A percentile compares a stretch with the other conserved stretches of the same genome.
phyloP scores from a whole-genome alignment of 257 asterid species.

The Nyctanthes arbortristis region DNA sequence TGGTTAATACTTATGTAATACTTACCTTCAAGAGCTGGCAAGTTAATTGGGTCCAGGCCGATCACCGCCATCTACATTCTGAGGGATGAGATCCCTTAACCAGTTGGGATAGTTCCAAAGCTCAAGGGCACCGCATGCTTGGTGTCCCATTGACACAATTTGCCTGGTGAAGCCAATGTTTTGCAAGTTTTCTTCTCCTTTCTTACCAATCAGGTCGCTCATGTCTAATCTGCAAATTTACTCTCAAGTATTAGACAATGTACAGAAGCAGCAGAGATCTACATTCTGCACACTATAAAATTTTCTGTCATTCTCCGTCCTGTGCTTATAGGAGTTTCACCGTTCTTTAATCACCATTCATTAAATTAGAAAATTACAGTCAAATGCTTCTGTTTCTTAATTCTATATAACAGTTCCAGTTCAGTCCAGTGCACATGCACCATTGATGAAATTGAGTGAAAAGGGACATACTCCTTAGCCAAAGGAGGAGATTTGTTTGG shows the following conservation, averaged over 20 bases:
- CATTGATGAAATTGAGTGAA: too few species aligned
- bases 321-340: too few species aligned
- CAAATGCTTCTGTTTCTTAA: too few species aligned
- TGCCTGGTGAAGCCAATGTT: slow-evolving; percentile 50
- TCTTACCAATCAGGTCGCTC: slow-evolving; percentile 43
- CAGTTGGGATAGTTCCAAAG: slow-evolving; percentile 68
- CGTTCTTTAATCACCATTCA: too few species aligned
- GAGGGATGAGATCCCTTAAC: slow-evolving; percentile 47
- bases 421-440: too few species aligned
- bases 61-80: slow-evolving; percentile 46
- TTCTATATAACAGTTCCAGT: too few species aligned
- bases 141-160: slow-evolving; percentile 81
- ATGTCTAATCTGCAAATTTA: slow-evolving; percentile 38
- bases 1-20: not conserved
- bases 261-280: not conserved
- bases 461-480: slow-evolving; percentile 31
- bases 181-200: slow-evolving; percentile 36
- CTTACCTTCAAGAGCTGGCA: slow-evolving; percentile 62
- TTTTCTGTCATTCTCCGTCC: too few species aligned
- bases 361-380: too few species aligned
- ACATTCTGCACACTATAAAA: too few species aligned
- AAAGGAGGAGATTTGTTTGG: slow-evolving; percentile 60
- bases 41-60: slow-evolving; percentile 55
- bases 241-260: not conserved
- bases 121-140: slow-evolving; percentile 66